phyloP scores from a whole-genome alignment of 164 flowering plant genomes.

The Umbilicus rupestris region DNA sequence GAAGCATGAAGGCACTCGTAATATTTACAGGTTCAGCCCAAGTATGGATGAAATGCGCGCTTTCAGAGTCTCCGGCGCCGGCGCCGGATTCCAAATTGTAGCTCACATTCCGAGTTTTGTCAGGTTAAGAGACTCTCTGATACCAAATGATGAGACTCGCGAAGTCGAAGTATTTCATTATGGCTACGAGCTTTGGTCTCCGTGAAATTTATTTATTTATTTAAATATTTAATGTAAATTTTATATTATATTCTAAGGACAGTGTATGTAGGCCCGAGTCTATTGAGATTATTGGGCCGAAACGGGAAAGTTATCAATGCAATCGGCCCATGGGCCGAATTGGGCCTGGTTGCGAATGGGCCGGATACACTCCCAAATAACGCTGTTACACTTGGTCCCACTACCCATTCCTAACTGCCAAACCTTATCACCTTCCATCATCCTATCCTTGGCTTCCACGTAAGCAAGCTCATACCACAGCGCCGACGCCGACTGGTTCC shows the following conservation, averaged over 20 bases:
- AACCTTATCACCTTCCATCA: conserved; percentile 50
- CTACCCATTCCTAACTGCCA: conserved; percentile 64
- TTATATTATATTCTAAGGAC: no score
- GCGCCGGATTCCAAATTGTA: neutral
- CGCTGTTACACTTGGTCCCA: conserved; percentile 45
- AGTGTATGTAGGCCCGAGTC: neutral
- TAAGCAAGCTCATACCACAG: conserved; percentile 63
- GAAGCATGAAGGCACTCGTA: conserved; percentile 1
- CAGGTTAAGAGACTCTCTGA: conserved; percentile 11
- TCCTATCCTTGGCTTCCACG: conserved; percentile 45
- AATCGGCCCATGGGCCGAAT: conserved; percentile 47
- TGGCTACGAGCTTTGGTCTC: conserved; percentile 3
- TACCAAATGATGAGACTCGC: neutral
- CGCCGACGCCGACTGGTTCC: conserved; percentile 57
- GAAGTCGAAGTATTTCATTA: conserved; percentile 5
- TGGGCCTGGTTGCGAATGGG: conserved; percentile 30
- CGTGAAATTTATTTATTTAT: neutral
- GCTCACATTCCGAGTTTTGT: conserved; percentile 17
- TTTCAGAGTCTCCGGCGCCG: neutral
- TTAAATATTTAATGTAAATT: no score
- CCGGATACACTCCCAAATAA: conserved; percentile 43
- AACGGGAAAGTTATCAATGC: conserved; percentile 31
- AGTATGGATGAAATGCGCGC: conserved; percentile 12
- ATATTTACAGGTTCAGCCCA: conserved; percentile 9
- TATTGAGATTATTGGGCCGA: neutral